phyloP scores from a whole-genome alignment of 1,284 basidiomycete genomes.

The Ceratobasidium sp. region DNA sequence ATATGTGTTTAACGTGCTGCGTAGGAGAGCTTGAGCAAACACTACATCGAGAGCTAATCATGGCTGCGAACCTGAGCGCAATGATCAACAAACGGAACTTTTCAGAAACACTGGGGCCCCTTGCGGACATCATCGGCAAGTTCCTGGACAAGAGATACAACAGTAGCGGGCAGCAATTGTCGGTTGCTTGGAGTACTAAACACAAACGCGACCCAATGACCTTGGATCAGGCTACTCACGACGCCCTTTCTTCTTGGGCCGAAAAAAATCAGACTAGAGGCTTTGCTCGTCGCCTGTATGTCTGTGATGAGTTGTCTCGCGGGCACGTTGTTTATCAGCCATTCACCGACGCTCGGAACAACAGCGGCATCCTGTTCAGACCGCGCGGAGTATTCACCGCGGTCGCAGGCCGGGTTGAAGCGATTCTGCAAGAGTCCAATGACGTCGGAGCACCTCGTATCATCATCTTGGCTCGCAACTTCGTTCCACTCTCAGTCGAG shows the following conservation, averaged over 20 bases:
- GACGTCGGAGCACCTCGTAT: background rate
- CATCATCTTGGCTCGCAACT: background rate
- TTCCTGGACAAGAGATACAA: background rate
- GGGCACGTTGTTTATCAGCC: conserved; percentile 11
- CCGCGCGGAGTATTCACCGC: background rate
- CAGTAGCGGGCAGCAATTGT: background rate
- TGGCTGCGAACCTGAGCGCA: conserved; percentile 2
- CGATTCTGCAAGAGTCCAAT: background rate
- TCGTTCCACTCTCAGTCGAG: background rate
- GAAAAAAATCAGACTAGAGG: background rate
- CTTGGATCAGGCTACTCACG: background rate
- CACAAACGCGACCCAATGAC: background rate
- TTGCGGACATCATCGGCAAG: background rate
- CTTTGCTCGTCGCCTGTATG: background rate
- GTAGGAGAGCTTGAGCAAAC: conserved; percentile 31
- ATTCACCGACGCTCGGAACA: background rate
- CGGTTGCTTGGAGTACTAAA: background rate
- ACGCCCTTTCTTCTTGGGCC: background rate
- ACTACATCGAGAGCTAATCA: conserved; percentile 14
- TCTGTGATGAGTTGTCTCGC: background rate
- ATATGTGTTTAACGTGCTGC: background rate
- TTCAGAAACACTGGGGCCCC: background rate
- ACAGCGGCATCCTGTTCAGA: background rate
- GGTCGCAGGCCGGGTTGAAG: background rate
- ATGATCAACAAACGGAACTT: background rate